Evolutionary conservation across 495 filamentous ascomycete species (phyloP).

Genomic region (Hypoxylon intermedium): DNA sequence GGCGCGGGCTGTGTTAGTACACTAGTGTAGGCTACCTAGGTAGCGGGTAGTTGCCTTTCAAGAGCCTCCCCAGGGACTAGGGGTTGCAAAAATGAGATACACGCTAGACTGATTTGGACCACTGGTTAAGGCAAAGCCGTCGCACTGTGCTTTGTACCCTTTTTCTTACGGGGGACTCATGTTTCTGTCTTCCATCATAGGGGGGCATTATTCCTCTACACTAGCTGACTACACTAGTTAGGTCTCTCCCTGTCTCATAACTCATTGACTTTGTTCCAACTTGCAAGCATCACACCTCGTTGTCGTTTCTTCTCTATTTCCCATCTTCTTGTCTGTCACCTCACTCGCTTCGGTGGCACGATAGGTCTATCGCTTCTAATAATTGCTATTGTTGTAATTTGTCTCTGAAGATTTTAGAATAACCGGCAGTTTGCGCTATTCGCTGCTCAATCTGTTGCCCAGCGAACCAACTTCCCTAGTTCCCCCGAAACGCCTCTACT

Average conservation of each 20-base stretch:
- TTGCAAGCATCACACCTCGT: slow-evolving; percentile 22
- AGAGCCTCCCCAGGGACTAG: slow-evolving; percentile 34
- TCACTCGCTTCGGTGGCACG: slow-evolving; percentile 61
- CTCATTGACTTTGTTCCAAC: slow-evolving; percentile 10
- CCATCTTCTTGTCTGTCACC: slow-evolving; percentile 38
- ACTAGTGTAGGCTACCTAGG: too few species aligned
- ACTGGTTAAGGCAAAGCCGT: background rate
- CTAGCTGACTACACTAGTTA: too few species aligned
- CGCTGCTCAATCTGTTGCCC: slow-evolving; percentile 24
- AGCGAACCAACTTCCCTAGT: slow-evolving; percentile 14
- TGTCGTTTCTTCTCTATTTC: slow-evolving; percentile 44
- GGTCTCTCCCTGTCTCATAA: slow-evolving; percentile 21
- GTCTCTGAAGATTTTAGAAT: slow-evolving; percentile 21
- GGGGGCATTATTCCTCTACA: slow-evolving; percentile 22
- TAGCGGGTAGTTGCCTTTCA: too few species aligned
- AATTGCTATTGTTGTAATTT: slow-evolving; percentile 39
- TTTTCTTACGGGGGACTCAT: background rate
- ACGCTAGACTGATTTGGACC: slow-evolving; percentile 26
- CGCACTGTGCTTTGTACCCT: slow-evolving; percentile 32
- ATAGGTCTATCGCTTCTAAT: slow-evolving; percentile 50
- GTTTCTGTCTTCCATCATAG: slow-evolving; percentile 25
- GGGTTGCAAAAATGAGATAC: slow-evolving; percentile 42
- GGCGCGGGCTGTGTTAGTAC: too few species aligned
- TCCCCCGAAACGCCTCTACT: slow-evolving; percentile 12
- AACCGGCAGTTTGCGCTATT: slow-evolving; percentile 19